Percentiles rank a stretch among this genome's conserved stretches.
phyloP scores from a whole-genome alignment of 352 stramenopile species.

The Pythium monospermum region DNA sequence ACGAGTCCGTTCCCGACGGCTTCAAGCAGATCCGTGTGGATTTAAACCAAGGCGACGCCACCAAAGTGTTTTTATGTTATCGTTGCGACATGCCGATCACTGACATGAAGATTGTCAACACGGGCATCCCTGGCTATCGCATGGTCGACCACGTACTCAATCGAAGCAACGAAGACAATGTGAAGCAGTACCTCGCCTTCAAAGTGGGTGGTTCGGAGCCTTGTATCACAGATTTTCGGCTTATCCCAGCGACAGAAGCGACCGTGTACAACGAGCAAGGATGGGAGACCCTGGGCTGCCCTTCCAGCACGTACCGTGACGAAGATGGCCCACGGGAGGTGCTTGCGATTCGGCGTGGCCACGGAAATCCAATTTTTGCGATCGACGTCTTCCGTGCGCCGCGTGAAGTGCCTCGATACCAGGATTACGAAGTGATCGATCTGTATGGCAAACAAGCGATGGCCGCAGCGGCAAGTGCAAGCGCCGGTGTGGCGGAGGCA shows the following conservation, averaged over 20 bases:
- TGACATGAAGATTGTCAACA: constrained; percentile 82
- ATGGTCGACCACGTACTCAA: constrained; percentile 80
- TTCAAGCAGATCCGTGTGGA: constrained; percentile 87
- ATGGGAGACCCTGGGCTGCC: constrained; percentile 71
- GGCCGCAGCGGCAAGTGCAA: background rate
- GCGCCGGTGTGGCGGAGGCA: constrained; percentile 1
- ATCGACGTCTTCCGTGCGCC: constrained; percentile 84
- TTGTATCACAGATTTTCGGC: constrained; percentile 72
- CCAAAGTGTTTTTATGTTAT: constrained; percentile 84
- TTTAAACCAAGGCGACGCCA: constrained; percentile 79
- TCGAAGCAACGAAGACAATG: constrained; percentile 49
- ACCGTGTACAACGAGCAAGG: constrained; percentile 38
- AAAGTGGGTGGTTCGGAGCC: constrained; percentile 80
- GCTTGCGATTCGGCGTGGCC: constrained; percentile 68
- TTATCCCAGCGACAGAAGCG: constrained; percentile 48
- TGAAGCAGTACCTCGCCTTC: constrained; percentile 79
- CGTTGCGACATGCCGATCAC: constrained; percentile 87
- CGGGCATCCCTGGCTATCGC: constrained; percentile 75
- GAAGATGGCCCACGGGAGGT: constrained; percentile 26
- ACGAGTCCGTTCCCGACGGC: constrained; percentile 77
- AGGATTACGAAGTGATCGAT: constrained; percentile 86
- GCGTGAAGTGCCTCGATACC: constrained; percentile 81
- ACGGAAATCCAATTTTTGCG: constrained; percentile 84
- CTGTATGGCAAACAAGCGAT: constrained; percentile 27
- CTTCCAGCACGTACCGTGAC: constrained; percentile 27